Base-by-base conservation (phyloP, 768 basidiomycete species). In the Leccinum subgranulosum region DNA sequence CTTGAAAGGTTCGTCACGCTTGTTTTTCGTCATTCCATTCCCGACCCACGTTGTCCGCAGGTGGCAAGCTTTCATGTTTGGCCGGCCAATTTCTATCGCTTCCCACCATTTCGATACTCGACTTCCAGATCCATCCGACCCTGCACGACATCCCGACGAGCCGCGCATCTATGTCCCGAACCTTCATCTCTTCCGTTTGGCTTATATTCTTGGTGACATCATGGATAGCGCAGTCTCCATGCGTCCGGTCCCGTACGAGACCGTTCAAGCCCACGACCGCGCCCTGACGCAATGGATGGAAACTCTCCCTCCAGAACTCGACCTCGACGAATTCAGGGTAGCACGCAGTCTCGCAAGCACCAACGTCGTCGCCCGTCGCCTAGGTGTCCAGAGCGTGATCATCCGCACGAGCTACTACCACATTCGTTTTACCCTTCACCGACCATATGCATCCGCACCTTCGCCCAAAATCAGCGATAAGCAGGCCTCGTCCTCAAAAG, bases 21-120 rank as follows among this genome's bases (percentile, higher is more conserved):
- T 14, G 45, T 57, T 61, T 55, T 33, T 6, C 33, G 29, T 10
- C 11, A 3, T 25, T 23, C 54, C 53, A 4, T 60, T n/a, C 48
- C 34, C 28, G 51, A 49, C 50, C 57, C 53, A 61, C 58, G 51
- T 10, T 43, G 34, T 57, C 43, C 66, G 19, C 62, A 90, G 90
- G 61, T 93, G 91, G 91, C 90, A 92, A 68, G 87, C 90, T 0
- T 92, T 93, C 73, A 81, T 91, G 81, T 89, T 93, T 69, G 92
- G 91, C 15, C 80, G 91, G 21, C 91, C 91, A 3, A 74, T 88
- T 33, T 76, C 81, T 28, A 85, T 93, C 55, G 84, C 87, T 4
- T 86, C 89, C 4, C 86, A 91, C 68, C 90, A 92, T 71, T 93
- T 90, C 68, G 89, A 92, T 69, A 92, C 90, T 0, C 85, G 83